Evolutionary conservation across 31 red algal species (phyloP), one percentile per base, ranked within the genome.

Genomic region (Asparagopsis taxiformis): DNA sequence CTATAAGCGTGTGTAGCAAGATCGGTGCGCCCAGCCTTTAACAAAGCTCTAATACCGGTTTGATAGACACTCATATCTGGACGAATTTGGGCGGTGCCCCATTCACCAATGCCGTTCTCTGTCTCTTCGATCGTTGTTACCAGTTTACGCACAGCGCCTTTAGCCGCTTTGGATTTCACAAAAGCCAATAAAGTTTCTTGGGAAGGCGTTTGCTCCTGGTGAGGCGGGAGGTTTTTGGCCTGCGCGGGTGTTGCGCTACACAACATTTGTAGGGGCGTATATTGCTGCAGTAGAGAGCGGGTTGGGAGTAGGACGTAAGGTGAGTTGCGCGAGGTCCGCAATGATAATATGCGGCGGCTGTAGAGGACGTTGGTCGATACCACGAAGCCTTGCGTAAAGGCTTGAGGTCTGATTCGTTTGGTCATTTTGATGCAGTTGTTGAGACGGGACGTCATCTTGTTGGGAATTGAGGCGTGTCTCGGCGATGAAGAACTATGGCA

Each of bases 1-100:
- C 63, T 30, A 68, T 68, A 68, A 3, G 44, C 41, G 3, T 43
- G 17, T n/a, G 35, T 50, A 16, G 71, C 71, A 34, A 75, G 71
- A 43, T 75, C 71, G 55, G 71, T 31, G 55, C 71, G 71, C 9
- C 28, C 31, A 30, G 52, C 55, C 29, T 75, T 75, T 23, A 62
- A 9, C 3, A 75, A 21, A 15, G 71, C 71, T 20, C 71, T 34
- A 11, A 60, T 62, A 19, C 36, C 55, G 56, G 55, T 34, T 19
- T 34, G 71, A n/a, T 75, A 75, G 2, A 51, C 21, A 3, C 17
- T 68, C 0, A 23, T 43, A 19, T 68, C 33, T 25, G 63, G 63
- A 21, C 21, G 34, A 17, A 68, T 41, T 8, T 34, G 33, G 3
- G 63, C 63, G 13, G 63, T 20, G 23, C 32, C 29, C 63, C 63